Evolutionary conservation across 2,329 filamentous ascomycete genomes (phyloP), one percentile per base, ranked within the genome.

Genomic region (Mariannaea sp.): DNA sequence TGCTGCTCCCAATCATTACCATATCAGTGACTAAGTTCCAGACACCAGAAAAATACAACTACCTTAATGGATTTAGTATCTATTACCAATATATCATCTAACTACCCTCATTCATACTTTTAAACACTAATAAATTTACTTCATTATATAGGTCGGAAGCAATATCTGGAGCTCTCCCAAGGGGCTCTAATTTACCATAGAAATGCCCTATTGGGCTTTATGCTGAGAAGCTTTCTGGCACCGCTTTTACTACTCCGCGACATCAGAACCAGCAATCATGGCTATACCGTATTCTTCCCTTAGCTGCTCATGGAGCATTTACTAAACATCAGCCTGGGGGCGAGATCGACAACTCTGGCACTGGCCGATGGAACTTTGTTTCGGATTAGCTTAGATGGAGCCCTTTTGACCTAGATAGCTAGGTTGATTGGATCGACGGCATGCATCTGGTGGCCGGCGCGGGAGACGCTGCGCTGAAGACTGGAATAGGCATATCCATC

Each of bases 361-460:
- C 73, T 19, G n/a, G n/a, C n/a, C 65, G 68, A 54, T 71, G 68
- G 40, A 71, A 66, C 49, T 68, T 65, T 19, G 13, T 14, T 6
- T 36, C 33, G 13, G 6, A 17, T 19, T 6, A 32, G 10, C 13
- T n/a, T 32, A 6, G 29, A n/a, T 32, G 29, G 22, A 8, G 8
- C 8, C 22, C 22, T 24, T 24, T 24, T 8, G 22, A 24, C 22
- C 22, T 24, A 24, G 22, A 24, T 24, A 8, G 5, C 22, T 5
- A 24, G 8, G 22, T 24, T 8, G 22, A 79, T 53, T 80, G 79
- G 54, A 68, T 77, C 9, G 66, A 74, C 36, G 78, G 78, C 0
- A 66, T 80, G 1, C 75, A 77, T 61, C 78, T 77, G 0, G 64
- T 80, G 3, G 76, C 71, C 8, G 78, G 78, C 5, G 74, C 73